phyloP scores from a whole-genome alignment of 257 asterid genomes.

The Salvia rosmarinus region DNA sequence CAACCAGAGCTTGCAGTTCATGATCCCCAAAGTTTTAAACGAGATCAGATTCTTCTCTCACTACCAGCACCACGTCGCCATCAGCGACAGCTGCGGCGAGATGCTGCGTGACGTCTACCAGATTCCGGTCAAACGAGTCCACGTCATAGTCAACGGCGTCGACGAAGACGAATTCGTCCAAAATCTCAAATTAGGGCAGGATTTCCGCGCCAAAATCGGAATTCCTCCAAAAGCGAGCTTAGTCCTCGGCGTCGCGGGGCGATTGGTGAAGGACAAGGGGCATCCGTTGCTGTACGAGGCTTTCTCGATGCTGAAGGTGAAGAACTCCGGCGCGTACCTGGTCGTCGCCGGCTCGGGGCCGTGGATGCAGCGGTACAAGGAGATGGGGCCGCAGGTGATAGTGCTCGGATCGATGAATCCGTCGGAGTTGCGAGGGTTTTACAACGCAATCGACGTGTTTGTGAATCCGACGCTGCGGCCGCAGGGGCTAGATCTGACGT shows the following conservation, averaged over 20 bases:
- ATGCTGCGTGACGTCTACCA: slow-evolving; percentile 88
- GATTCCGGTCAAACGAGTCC: slow-evolving; percentile 70
- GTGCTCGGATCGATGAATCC: slow-evolving; percentile 77
- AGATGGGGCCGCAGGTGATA: slow-evolving; percentile 68
- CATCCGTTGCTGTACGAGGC: slow-evolving; percentile 84
- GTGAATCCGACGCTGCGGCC: slow-evolving; percentile 95
- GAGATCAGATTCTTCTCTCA: slow-evolving; percentile 79
- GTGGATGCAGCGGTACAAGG: slow-evolving; percentile 72
- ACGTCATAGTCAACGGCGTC: slow-evolving; percentile 87
- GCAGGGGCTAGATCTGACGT: slow-evolving; percentile 90
- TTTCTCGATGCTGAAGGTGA: slow-evolving; percentile 54
- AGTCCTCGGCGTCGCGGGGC: slow-evolving; percentile 89
- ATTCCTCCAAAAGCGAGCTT: slow-evolving; percentile 66
- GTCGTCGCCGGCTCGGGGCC: slow-evolving; percentile 97
- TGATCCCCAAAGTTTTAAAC: slow-evolving; percentile 73
- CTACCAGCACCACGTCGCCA: slow-evolving; percentile 87
- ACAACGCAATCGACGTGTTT: slow-evolving; percentile 76
- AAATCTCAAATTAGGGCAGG: slow-evolving; percentile 47
- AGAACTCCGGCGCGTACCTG: slow-evolving; percentile 55
- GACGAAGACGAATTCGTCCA: slow-evolving; percentile 63
- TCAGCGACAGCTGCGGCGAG: slow-evolving; percentile 91
- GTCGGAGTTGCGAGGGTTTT: slow-evolving; percentile 55
- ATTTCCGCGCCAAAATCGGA: slow-evolving; percentile 63
- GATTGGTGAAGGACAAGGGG: slow-evolving; percentile 90
- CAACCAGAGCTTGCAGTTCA: slow-evolving; percentile 55